phyloP scores from a whole-genome alignment of 192 early-diverging fungal genomes.

The Cetraspora pellucida region DNA sequence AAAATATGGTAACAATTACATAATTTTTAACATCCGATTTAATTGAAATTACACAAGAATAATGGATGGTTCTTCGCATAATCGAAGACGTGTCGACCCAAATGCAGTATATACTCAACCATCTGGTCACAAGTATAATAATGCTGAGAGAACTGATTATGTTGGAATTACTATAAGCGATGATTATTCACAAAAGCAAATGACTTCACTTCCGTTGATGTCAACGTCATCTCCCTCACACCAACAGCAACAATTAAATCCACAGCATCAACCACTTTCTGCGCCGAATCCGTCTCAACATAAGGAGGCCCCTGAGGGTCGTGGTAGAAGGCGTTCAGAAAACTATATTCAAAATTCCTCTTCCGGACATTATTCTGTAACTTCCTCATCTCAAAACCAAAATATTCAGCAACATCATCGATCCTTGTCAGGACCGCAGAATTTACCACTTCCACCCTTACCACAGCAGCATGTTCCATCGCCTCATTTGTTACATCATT shows the following conservation, averaged over 20 bases:
- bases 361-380: neutral
- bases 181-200: conserved; percentile 26
- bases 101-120: conserved; percentile 11
- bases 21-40: too few species aligned
- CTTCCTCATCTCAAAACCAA: conserved; percentile 8
- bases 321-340: conserved; percentile 10
- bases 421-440: neutral
- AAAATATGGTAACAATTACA: too few species aligned
- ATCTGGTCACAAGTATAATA: neutral
- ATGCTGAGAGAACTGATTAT: conserved; percentile 21
- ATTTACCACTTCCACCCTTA: neutral
- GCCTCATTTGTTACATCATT: neutral
- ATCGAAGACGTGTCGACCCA: neutral
- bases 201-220: neutral
- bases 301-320: neutral
- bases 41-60: neutral
- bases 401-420: conserved; percentile 7
- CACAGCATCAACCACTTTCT: neutral
- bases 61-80: conserved; percentile 21
- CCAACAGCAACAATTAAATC: neutral
- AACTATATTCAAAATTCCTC: conserved; percentile 17
- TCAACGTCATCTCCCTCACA: neutral
- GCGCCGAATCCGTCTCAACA: neutral
- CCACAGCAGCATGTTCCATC: conserved; percentile 9
- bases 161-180: conserved; percentile 34